phyloP scores from a whole-genome alignment of 768 basidiomycete genomes.

The Gautieria morchelliformis region DNA sequence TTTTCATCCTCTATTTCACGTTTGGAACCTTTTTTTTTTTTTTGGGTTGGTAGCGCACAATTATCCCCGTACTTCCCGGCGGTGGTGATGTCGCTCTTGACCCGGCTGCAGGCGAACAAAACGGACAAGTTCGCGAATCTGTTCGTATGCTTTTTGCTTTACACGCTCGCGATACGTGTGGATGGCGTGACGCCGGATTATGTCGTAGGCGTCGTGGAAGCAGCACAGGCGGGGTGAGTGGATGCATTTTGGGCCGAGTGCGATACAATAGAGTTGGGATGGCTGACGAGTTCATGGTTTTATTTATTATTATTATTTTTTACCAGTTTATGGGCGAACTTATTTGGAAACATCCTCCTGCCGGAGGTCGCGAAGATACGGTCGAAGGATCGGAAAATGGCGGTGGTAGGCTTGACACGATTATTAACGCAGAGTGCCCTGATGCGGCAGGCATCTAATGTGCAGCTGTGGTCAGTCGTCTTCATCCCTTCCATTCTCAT shows the following conservation, averaged over 20 bases:
- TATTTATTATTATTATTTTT: neutral
- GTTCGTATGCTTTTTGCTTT: slow-evolving; percentile 72
- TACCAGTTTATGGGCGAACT: slow-evolving; percentile 65
- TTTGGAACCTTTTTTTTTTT: neutral
- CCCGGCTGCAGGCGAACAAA: slow-evolving; percentile 78
- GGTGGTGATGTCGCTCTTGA: slow-evolving; percentile 61
- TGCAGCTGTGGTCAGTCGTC: slow-evolving; percentile 50
- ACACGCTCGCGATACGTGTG: slow-evolving; percentile 63
- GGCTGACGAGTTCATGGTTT: too few species aligned
- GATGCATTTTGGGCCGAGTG: neutral
- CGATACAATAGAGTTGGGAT: neutral
- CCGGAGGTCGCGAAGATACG: slow-evolving; percentile 77
- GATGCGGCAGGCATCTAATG: slow-evolving; percentile 58
- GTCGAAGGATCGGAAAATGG: slow-evolving; percentile 76
- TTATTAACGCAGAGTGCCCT: slow-evolving; percentile 64
- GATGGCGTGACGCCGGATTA: slow-evolving; percentile 72
- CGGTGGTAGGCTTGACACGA: slow-evolving; percentile 68
- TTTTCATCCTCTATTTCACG: neutral
- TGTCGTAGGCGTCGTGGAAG: slow-evolving; percentile 68
- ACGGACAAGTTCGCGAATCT: slow-evolving; percentile 82
- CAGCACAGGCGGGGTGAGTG: slow-evolving; percentile 74
- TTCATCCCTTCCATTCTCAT: neutral
- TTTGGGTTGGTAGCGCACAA: slow-evolving; percentile 33
- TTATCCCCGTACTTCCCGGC: slow-evolving; percentile 69
- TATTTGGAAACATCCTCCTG: slow-evolving; percentile 66